Evolutionary conservation across 805 yeast species (phyloP).

Genomic region (Candida bentonensis): DNA sequence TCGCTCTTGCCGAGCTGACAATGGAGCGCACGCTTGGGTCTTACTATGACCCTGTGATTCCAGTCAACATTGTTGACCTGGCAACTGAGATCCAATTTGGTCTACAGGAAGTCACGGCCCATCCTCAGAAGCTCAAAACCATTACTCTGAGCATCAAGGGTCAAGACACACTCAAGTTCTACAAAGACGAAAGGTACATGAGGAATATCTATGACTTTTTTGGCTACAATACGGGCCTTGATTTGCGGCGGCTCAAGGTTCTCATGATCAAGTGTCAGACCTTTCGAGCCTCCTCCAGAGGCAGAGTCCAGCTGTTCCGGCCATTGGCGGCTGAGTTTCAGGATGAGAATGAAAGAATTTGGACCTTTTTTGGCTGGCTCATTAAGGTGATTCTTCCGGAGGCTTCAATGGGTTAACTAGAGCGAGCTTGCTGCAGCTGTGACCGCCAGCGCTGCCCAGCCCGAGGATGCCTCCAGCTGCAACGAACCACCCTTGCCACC

Average conservation of each 20-base stretch:
- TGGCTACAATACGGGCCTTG: slow-evolving; percentile 5
- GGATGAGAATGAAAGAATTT: background rate
- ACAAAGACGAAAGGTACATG: slow-evolving; percentile 2
- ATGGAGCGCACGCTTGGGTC: slow-evolving; percentile 1
- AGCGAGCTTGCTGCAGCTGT: no score
- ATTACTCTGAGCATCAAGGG: slow-evolving; percentile 8
- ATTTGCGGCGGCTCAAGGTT: slow-evolving; percentile 6
- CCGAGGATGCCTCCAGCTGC: no score
- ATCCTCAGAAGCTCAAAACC: slow-evolving; percentile 4
- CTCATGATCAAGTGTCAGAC: slow-evolving; percentile 11
- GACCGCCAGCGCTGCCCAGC: no score
- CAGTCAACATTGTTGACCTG: slow-evolving; percentile 5
- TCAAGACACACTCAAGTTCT: slow-evolving; percentile 5
- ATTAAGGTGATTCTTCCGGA: background rate
- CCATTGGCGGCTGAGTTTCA: no score
- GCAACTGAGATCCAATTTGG: background rate
- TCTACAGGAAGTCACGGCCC: background rate
- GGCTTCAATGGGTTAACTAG: no score
- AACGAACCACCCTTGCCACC: no score
- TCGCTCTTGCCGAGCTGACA: slow-evolving; percentile 3
- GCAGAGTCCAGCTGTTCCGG: slow-evolving; percentile 8
- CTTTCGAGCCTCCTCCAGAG: slow-evolving; percentile 9
- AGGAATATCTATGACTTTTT: slow-evolving; percentile 5
- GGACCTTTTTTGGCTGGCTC: background rate
- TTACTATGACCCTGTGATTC: background rate